A percentile compares a stretch with the other conserved stretches of the same genome.
Conservation (phyloP, 164 flowering plant species). For the Aristolochia californica region DNA sequence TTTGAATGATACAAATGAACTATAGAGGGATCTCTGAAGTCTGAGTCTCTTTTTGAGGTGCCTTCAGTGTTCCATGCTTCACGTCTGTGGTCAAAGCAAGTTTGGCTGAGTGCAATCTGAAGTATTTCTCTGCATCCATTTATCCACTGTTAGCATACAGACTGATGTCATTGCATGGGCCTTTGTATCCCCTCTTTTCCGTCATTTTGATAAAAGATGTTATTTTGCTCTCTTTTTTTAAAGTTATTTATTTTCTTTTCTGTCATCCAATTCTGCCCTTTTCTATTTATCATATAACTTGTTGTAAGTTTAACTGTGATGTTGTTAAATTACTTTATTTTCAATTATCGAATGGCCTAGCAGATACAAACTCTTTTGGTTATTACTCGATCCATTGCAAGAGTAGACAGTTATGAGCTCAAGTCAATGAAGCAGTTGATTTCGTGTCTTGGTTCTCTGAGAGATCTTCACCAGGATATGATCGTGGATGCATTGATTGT, state of each 20-base stretch:
- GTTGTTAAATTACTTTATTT: neutral
- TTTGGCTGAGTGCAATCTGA: no score
- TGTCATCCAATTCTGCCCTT: neutral
- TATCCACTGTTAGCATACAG: no score
- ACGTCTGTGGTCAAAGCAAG: no score
- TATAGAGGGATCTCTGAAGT: no score
- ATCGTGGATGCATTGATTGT: conserved; percentile 91
- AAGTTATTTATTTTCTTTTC: neutral
- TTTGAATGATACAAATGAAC: no score
- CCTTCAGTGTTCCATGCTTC: no score
- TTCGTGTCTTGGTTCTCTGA: conserved; percentile 53
- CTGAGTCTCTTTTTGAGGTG: no score
- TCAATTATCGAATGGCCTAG: conserved; percentile 2
- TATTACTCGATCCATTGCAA: conserved; percentile 63
- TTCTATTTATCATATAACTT: neutral
- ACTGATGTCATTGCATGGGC: no score
- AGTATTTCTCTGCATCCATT: no score
- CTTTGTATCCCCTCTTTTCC: neutral
- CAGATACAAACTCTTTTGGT: conserved; percentile 80
- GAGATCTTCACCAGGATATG: conserved; percentile 73
- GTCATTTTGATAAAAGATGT: neutral
- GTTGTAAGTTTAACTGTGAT: neutral
- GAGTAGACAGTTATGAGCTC: conserved; percentile 43
- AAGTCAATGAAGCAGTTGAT: conserved; percentile 38
- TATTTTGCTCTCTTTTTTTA: neutral